Evolutionary conservation across 2,329 filamentous ascomycete species (phyloP), one percentile per base, ranked within the genome.

Genomic region (Epichloe typhina): DNA sequence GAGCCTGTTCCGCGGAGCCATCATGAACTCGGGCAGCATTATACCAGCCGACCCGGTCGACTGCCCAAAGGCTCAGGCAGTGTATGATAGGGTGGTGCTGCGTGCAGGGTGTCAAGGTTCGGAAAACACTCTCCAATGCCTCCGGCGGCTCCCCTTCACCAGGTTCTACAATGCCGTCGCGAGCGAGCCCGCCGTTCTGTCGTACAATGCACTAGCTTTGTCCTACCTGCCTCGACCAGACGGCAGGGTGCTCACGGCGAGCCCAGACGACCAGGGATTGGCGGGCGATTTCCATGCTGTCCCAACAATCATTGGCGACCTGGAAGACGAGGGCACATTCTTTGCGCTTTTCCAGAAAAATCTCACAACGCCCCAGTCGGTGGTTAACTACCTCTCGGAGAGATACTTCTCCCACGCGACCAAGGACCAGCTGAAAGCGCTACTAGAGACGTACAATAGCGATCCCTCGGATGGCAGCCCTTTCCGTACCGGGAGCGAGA

Each of bases 401-500:
- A 61, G 66, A 0, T 56, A 78, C 47, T 84, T 79, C 69, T 89
- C 88, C 70, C 64, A 72, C 26, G 77, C 84, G 2, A 72, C 73
- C 2, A 65, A 61, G 2, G 65, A 65, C 0, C 68, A 78, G 50
- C 61, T 91, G 13, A 62, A 70, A 1, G 68, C 64, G 2, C 68
- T 89, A 0, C 76, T 90, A 5, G 67, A 66, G 38, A 79, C 76
- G 0, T 93, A 91, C 61, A 72, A 2, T 2, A 77, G 2, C 63
- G 73, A n/a, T 69, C 71, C 23, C 62, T 73, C 19, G 7, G 54
- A 75, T 17, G 86, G 86, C 36, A 85, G 81, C 2, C 87, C 87
- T 1, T 90, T 87, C 72, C 73, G 80, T 46, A 90, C 86, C 0
- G 71, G 77, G 1, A 54, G 76, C 9, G 55, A 83, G n/a, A 86